Conservation (phyloP, 2,329 filamentous ascomycete genomes). For the Pyricularia grisea region DNA sequence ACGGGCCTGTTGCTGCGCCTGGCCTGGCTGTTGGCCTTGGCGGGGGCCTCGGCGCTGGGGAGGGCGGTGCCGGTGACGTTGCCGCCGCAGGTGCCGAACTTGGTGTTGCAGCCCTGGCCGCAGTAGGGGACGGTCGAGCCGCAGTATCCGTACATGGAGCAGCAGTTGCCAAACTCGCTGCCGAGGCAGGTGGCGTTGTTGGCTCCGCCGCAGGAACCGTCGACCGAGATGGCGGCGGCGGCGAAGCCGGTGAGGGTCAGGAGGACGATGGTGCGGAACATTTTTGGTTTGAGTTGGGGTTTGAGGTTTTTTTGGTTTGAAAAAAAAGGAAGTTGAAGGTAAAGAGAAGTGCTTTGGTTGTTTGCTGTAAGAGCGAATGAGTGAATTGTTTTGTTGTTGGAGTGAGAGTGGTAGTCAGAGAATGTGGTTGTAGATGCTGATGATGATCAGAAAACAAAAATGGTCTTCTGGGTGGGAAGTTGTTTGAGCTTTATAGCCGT, state of each 20-base stretch:
- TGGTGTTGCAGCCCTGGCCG: constrained; percentile 7
- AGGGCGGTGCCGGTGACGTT: neutral
- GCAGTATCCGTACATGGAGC: constrained; percentile 8
- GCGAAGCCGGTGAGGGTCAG: neutral
- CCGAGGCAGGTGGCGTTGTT: constrained; percentile 8
- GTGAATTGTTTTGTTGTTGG: neutral
- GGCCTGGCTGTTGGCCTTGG: neutral
- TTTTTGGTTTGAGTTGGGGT: neutral
- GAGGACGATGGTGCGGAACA: neutral
- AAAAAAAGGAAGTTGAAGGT: neutral
- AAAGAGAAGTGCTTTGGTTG: neutral
- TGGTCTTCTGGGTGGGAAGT: neutral
- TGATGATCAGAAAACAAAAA: neutral
- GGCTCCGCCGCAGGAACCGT: constrained; percentile 10
- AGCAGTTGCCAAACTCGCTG: constrained; percentile 10
- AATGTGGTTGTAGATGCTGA: neutral
- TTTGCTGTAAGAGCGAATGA: neutral
- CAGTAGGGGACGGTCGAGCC: constrained; percentile 7
- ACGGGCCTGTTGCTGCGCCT: neutral
- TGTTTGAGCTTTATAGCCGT: neutral
- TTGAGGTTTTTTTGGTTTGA: neutral
- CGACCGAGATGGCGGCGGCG: neutral
- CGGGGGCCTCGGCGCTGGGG: neutral
- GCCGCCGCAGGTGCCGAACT: constrained; percentile 7
- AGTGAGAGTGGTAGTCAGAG: neutral